Evolutionary conservation across 1,284 basidiomycete species (phyloP).

Genomic region (Meripilus lineatus): DNA sequence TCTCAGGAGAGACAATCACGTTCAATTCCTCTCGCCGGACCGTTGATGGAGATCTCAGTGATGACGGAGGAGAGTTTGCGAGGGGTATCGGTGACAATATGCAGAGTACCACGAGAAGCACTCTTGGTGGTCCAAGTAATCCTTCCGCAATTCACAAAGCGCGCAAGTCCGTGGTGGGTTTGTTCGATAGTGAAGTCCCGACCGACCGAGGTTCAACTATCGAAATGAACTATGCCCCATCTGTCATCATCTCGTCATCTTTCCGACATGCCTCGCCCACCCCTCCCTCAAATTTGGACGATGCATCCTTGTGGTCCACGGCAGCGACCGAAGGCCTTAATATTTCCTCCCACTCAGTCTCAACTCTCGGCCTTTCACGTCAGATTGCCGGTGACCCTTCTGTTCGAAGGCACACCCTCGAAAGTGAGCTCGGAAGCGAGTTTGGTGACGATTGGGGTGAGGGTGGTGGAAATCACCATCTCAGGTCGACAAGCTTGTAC

Average conservation of each 20-base stretch:
- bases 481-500: slow-evolving; percentile 48
- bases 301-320: slow-evolving; percentile 22
- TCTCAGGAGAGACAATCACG: slow-evolving; percentile 30
- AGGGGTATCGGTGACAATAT: slow-evolving; percentile 27
- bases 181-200: slow-evolving; percentile 43
- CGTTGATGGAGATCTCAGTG: slow-evolving; percentile 28
- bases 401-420: slow-evolving; percentile 42
- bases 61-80: slow-evolving; percentile 22
- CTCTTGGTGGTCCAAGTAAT: slow-evolving; percentile 3
- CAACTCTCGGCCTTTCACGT: background rate
- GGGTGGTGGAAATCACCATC: slow-evolving; percentile 35
- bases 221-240: slow-evolving; percentile 13
- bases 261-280: slow-evolving; percentile 15
- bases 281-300: slow-evolving; percentile 8
- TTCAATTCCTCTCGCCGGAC: slow-evolving; percentile 41
- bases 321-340: slow-evolving; percentile 18
- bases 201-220: slow-evolving; percentile 1
- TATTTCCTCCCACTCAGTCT: background rate
- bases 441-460: slow-evolving; percentile 38
- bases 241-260: slow-evolving; percentile 16
- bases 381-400: too few relatives aligned
- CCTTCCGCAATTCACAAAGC: slow-evolving; percentile 20
- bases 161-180: slow-evolving; percentile 60
- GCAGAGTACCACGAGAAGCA: slow-evolving; percentile 30
- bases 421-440: slow-evolving; percentile 48